Evolutionary conservation across 2,329 filamentous ascomycete genomes (phyloP), one percentile per base, ranked within the genome.

Genomic region (Myriosclerotinia curreyana): DNA sequence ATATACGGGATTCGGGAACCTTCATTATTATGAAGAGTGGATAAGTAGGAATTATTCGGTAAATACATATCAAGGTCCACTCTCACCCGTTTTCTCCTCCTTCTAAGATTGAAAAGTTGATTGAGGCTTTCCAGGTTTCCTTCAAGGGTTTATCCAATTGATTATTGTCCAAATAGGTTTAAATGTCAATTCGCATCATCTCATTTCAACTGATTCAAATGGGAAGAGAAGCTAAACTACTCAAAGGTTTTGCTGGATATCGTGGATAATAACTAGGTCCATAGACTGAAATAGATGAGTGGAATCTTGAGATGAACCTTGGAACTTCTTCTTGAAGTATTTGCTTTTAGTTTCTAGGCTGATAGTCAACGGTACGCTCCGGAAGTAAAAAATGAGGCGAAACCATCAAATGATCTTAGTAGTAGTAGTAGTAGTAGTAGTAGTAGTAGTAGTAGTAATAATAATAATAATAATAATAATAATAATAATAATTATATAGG

Each of bases 391-490:
- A 42, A 48, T 34, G 44, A 60, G 56, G 44, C 36, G 28, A 60
- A 60, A 28, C 58, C 28, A 28, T 58, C 55, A 58, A 60, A 60
- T 60, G 58, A 60, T 60, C 48, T 51, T 50, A 48, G 44, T 22
- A 48, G 9, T 48, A 20, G 44, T 49, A 49, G 17, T 44, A 20
- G 42, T 20, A 15, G 42, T 20, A 44, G 42, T 44, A 44, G 17
- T 15, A 44, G 42, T 6, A 44, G 17, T 17, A 44, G 9, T 20
- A 44, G 8, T 44, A 1, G 42, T 6, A 40, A 44, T n/a, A 1
- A 20, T 44, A 2, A n/a, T 44, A 20, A 17, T 44, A 15, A 44
- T 44, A 20, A 17, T 6, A 44, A 20, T 20, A 17, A n/a, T 44
- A n/a, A 17, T 20, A 5, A 17, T 44, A 44, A 25, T n/a, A n/a